Conservation (phyloP, 805 yeast species). For the Cyberlindnera meyerae region DNA sequence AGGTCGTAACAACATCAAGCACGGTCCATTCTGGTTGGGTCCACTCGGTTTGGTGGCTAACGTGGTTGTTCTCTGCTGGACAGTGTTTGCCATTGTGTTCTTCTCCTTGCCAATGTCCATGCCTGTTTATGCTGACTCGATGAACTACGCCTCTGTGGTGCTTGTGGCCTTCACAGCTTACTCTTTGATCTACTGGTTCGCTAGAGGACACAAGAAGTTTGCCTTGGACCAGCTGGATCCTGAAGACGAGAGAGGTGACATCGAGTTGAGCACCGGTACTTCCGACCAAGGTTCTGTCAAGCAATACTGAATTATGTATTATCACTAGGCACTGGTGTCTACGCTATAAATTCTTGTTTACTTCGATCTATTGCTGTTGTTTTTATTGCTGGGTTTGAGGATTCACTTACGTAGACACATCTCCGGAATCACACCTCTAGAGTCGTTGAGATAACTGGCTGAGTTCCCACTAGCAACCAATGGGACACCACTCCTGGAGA, state of each 20-base stretch:
- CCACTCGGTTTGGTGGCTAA: conserved; percentile 47
- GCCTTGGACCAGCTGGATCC: conserved; percentile 21
- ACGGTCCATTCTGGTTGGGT: conserved; percentile 69
- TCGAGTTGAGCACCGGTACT: too few species aligned
- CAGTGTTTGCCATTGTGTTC: conserved; percentile 53
- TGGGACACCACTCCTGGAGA: conserved; percentile 22
- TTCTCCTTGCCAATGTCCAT: conserved; percentile 59
- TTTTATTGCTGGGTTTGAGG: too few species aligned
- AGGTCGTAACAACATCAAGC: conserved; percentile 48
- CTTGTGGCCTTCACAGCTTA: conserved; percentile 42
- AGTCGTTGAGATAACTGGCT: conserved; percentile 29
- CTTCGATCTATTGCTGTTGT: too few species aligned
- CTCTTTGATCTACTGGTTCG: conserved; percentile 49
- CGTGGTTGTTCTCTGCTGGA: conserved; percentile 49
- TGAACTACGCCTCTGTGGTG: conserved; percentile 66
- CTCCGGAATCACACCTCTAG: conserved; percentile 38
- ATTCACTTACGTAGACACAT: conserved; percentile 26
- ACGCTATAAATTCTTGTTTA: too few species aligned
- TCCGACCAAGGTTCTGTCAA: not conserved
- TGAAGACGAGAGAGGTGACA: conserved; percentile 3
- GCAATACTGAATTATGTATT: too few species aligned
- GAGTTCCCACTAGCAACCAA: conserved; percentile 1
- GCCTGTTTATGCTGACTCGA: conserved; percentile 56
- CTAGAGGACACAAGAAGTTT: conserved; percentile 32
- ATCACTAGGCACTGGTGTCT: too few species aligned